Conservation (phyloP, 768 basidiomycete species). For the Russula emetica region DNA sequence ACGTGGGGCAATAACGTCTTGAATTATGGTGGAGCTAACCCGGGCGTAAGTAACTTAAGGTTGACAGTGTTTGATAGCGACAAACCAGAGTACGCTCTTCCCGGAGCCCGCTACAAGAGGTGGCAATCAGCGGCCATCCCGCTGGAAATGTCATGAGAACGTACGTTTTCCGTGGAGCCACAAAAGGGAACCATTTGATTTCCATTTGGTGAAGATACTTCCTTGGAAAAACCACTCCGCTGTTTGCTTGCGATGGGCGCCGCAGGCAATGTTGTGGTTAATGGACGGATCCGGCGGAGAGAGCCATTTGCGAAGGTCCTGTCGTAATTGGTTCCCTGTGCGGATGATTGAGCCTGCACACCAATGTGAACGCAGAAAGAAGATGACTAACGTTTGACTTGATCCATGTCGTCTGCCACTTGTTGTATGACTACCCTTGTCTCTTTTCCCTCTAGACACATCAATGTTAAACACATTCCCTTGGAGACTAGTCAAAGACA, state of each 20-base stretch:
- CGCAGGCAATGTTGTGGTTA: not conserved
- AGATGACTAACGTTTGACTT: not conserved
- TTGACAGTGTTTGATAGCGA: too few species aligned
- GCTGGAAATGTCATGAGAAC: not conserved
- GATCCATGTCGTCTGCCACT: not conserved
- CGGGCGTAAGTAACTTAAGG: too few species aligned
- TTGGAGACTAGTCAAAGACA: too few species aligned
- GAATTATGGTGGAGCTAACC: too few species aligned
- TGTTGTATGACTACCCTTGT: not conserved
- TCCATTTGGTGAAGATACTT: not conserved
- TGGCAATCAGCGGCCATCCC: not conserved
- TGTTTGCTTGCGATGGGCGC: not conserved
- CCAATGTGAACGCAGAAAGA: too few species aligned
- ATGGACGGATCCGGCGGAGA: not conserved
- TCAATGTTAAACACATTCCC: not conserved
- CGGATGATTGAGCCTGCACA: not conserved
- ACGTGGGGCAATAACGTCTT: too few species aligned
- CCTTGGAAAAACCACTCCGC: not conserved
- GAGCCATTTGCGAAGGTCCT: not conserved
- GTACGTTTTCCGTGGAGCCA: conserved; percentile 1
- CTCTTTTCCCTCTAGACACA: not conserved
- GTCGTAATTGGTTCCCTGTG: not conserved
- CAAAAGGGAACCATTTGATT: not conserved
- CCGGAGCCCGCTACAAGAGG: not conserved
- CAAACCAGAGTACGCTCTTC: conserved; percentile 1